Base-by-base conservation (phyloP, 352 stramenopile genomes). In the Phytophthora constricta region DNA sequence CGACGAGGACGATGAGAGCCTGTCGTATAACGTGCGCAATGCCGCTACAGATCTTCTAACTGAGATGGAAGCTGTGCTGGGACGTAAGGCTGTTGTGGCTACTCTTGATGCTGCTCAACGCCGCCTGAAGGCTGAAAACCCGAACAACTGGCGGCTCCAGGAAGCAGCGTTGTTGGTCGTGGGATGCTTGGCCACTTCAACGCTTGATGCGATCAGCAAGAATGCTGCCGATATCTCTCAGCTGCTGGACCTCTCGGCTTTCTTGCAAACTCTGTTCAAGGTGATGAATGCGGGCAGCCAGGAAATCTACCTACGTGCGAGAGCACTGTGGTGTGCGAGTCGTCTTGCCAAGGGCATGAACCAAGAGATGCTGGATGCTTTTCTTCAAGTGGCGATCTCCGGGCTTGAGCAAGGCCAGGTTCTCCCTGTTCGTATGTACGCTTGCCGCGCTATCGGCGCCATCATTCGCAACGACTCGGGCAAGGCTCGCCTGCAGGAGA, bases 1-100 rank as follows among this genome's bases (percentile, higher is more conserved):
- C 0, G 87, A 95, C 47, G 87, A 95, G 70, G 87, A 95, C 58
- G 87, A 95, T 62, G 84, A 93, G 53, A 92, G 84, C 33, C 61
- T 92, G n/a, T 65, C 82, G 45, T 92, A 91, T 66, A 93, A 84
- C 59, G 78, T 93, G 16, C 87, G 87, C 27, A 93, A 90, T 45
- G 82, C 83, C 46, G 85, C 78, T 23, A 84, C 72, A 1, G 85
- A 93, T 41, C 58, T 95, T 17, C 60, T 95, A 0, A 66, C 65
- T 0, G 85, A 93, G 67, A 46, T 93, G 4, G 85, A 95, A 42
- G 67, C 70, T 22, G 80, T 89, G 25, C 65, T 95, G 2, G 85
- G 87, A 33, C 74, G 77, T 0, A 90, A 89, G 59, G 82, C 84
- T 13, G 72, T 93, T 4, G 66, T 84, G 0, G 77, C 82, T 28